Base-by-base conservation (phyloP, 1,284 basidiomycete species). In the Ceratobasidium sp. region DNA sequence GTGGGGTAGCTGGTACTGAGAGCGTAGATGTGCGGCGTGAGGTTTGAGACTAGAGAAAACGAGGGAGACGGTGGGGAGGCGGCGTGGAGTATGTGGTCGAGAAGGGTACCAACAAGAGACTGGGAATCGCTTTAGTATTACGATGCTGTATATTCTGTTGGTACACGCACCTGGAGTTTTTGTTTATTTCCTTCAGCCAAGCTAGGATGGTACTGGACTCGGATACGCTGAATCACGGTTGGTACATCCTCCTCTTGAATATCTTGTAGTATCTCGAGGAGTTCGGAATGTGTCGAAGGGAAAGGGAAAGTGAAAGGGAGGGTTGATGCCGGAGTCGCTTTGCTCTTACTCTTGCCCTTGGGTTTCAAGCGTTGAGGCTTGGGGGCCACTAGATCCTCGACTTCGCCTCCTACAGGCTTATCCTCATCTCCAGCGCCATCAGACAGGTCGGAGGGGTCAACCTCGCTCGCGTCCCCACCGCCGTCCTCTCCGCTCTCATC, bases 301-400 rank as follows among this genome's bases (percentile, higher is more conserved):
- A 95, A 98, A 31, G 92, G 86, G 82, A 98, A 99, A 0, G 94
- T 98, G 81, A 88, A 99, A 0, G 97, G 96, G 1, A 98, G 85
- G 77, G 94, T 93, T 74, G 88, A 86, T 24, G 76, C 77, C 5
- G 77, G 75, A 51, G 37, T 72, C 24, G 75, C 46, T 68, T 79
- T 79, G 16, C n/a, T n/a, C n/a, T n/a, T n/a, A 19, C 75, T 56
- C 63, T 78, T 78, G 34, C 74, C 59, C 66, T 75, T 74, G 22
- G 61, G 31, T 37, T 56, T 77, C 19, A 54, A 56, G 66, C 54
- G 76, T 77, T 24, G 73, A 73, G 8, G 75, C 76, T 29, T 31
- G 37, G 76, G 56, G n/a, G 80, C 43, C 79, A 76, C 76, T 82
- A 81, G 24, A 78, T 75, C 51, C 41, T 82, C 77, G 9, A 74